Base-by-base conservation (phyloP, 1,139 yeast species). In the Candida dubliniensis region DNA sequence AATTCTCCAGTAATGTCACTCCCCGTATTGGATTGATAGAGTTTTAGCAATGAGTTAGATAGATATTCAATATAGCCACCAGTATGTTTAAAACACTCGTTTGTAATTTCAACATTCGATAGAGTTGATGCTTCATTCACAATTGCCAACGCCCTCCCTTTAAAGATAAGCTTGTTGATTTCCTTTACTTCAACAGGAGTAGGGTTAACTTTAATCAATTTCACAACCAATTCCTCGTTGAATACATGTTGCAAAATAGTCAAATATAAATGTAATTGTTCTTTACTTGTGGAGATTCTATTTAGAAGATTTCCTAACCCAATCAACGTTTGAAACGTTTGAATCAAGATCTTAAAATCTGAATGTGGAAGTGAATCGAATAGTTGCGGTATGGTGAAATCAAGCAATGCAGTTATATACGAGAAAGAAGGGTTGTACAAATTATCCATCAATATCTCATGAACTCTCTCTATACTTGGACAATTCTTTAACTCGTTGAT, bases 111-210 rank as follows among this genome's bases (percentile, higher is more conserved):
- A 6, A 55, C 31, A 4, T 45, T 35, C 31, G 35, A 37, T 38
- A 42, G 44, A 26, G 46, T 27, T 18, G 39, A 44, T 0, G 50
- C 51, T 47, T 71, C 74, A 36, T 60, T 62, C 8, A 61, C 53
- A 4, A 59, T 42, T 0, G 68, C 45, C 39, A 62, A 64, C 4
- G 55, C 44, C 40, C 54, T 59, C 0, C 78, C 77, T 42, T 60
- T 67, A 50, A 66, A 72, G 5, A 74, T 13, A 8, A 72, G 51
- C 44, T 67, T 69, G 42, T 71, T 74, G 10, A 71, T 49, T 45
- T 72, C 77, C 41, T 59, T 64, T 7, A 52, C 37, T 38, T 64
- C 63, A 6, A 57, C 18, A 3, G 45, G 44, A 1, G 41, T 43
- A 8, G 26, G 26, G 8, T 32, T 12, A 18, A 46, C 18, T 4